Base-by-base conservation (phyloP, 2,329 filamentous ascomycete genomes). In the Cladosporium velox region DNA sequence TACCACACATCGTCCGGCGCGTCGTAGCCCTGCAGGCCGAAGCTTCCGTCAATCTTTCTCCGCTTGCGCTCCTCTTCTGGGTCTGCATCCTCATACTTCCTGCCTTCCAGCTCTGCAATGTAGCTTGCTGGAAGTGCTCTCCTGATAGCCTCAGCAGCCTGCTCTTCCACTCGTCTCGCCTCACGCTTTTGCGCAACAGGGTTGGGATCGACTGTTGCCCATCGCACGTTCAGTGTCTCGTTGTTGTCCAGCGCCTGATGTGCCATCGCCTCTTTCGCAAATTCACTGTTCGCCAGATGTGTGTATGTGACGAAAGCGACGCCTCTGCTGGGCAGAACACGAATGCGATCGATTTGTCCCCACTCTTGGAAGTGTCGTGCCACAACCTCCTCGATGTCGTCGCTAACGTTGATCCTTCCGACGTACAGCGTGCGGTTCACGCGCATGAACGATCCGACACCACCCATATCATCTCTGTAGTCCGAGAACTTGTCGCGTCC, bases 391-490 rank as follows among this genome's bases (percentile, higher is more conserved):
- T 99, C 94, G 68, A 98, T 97, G 75, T 98, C 94, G 77, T 98
- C 95, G 14, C 90, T 94, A 41, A 97, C 94, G 77, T 97, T 92
- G 77, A 99, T 97, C 58, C 93, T 85, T 5, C 95, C 95, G 0
- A 97, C 87, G 73, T 99, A 99, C 6, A 99, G 83, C 0, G 95
- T 99, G 35, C 95, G 86, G 76, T 99, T 99, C 75, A 96, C 91
- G 26, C 95, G 86, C 87, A 93, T 90, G 75, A 99, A 99, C 68
- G 88, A 92, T 30, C 95, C 95, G 2, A 97, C 93, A 70, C 96
- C 96, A 15, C 94, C 93, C 95, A 99, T 98, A 77, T 98, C 94
- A 77, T 98, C 94, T 73, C 93, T 85, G 79, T 97, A 98, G 75
- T 97, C 94, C 69, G 87, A 90, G 75, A 92, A 91, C 81, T 96